These are phyloP conservation scores for Nicotiana knightiana DNA, from an alignment of 257 asterid genomes.

Conservation along the genomic window DNA sequence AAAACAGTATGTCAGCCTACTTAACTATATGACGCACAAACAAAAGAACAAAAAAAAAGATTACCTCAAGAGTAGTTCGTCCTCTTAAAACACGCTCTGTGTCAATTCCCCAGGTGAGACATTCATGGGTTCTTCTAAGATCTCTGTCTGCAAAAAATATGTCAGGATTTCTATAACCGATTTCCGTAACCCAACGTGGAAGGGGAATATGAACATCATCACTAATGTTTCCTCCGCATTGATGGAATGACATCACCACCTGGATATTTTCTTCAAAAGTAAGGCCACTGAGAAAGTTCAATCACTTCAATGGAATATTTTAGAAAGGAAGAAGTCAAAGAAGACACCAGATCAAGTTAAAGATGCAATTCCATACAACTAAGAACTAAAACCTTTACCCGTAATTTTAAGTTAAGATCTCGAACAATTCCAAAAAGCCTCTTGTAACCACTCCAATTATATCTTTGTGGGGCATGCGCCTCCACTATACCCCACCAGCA, in stretches of 20 bases:
- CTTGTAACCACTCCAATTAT: constrained; percentile 68
- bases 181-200: constrained; percentile 55
- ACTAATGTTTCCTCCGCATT: constrained; percentile 69
- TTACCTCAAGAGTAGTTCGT: constrained; percentile 71
- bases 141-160: constrained; percentile 63
- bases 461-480: constrained; percentile 40
- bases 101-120: constrained; percentile 83
- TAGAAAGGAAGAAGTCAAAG: background rate
- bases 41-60: background rate
- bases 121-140: constrained; percentile 55
- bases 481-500: constrained; percentile 41
- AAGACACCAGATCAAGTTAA: background rate
- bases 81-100: constrained; percentile 63
- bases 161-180: constrained; percentile 53
- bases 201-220: constrained; percentile 75
- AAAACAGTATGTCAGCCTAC: too few species aligned
- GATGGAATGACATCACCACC: constrained; percentile 81
- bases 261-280: constrained; percentile 6
- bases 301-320: background rate
- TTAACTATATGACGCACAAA: too few species aligned
- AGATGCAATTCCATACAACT: background rate
- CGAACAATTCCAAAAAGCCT: constrained; percentile 52
- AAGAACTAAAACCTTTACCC: constrained; percentile 28
- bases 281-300: background rate
- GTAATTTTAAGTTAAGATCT: constrained; percentile 49